Conservation (phyloP, 164 flowering plant genomes). For the Liquidambar formosana region DNA sequence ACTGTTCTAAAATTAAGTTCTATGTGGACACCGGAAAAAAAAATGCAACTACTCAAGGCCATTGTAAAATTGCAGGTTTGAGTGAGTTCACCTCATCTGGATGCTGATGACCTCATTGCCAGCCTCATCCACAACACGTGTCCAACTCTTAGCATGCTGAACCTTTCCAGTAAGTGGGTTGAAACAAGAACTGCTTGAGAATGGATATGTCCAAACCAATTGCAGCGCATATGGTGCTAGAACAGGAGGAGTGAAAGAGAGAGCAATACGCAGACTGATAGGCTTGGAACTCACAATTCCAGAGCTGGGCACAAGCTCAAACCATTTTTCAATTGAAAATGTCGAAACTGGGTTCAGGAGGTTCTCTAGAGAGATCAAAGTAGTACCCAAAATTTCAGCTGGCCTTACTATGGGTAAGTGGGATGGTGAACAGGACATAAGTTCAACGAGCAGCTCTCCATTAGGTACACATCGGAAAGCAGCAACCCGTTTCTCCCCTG, state of each 20-base stretch:
- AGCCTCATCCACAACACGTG: conserved; percentile 49
- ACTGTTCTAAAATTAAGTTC: no score
- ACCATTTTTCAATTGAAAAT: conserved; percentile 71
- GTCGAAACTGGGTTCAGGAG: conserved; percentile 41
- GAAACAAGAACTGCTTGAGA: conserved; percentile 47
- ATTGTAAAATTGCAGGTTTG: background rate
- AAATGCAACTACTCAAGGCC: background rate
- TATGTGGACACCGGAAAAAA: no score
- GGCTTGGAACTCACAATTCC: conserved; percentile 38
- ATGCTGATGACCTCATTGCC: conserved; percentile 60
- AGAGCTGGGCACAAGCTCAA: conserved; percentile 51
- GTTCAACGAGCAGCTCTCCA: conserved; percentile 69
- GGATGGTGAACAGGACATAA: conserved; percentile 42
- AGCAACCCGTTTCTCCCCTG: conserved; percentile 69
- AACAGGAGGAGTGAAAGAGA: conserved; percentile 66
- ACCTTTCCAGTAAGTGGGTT: conserved; percentile 42
- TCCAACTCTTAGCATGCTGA: conserved; percentile 48
- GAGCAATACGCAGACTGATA: conserved; percentile 57
- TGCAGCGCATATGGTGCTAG: conserved; percentile 45
- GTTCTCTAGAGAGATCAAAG: conserved; percentile 54
- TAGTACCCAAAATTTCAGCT: conserved; percentile 49
- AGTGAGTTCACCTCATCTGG: conserved; percentile 62
- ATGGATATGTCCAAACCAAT: conserved; percentile 48
- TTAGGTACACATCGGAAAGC: conserved; percentile 74
- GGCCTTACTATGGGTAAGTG: conserved; percentile 32